phyloP scores from a whole-genome alignment of 2,329 filamentous ascomycete species.

The Penicillium janthinellum region DNA sequence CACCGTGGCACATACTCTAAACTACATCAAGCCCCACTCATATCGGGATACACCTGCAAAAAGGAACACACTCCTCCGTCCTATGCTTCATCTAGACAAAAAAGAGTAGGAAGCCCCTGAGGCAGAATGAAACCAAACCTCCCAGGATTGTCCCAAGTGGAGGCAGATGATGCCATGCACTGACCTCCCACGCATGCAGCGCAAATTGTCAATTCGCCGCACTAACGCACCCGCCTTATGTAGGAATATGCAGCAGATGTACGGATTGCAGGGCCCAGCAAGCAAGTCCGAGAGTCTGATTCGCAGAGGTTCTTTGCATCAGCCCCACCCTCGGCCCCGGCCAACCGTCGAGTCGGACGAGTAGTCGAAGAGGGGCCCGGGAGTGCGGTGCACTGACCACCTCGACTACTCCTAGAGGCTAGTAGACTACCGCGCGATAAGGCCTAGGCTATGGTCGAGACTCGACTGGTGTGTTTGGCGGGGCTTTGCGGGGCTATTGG shows the following conservation, averaged over 20 bases:
- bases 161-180: slow-evolving; percentile 20
- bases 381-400: slow-evolving; percentile 24
- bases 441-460: slow-evolving; percentile 19
- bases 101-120: slow-evolving; percentile 17
- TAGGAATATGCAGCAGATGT: slow-evolving; percentile 6
- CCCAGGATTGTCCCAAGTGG: slow-evolving; percentile 6
- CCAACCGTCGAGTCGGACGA: slow-evolving; percentile 23
- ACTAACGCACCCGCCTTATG: slow-evolving; percentile 19
- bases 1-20: background rate
- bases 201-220: slow-evolving; percentile 27
- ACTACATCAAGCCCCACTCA: background rate
- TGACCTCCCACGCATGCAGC: slow-evolving; percentile 19
- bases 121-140: slow-evolving; percentile 2
- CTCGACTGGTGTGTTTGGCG: background rate
- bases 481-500: slow-evolving; percentile 3
- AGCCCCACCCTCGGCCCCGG: slow-evolving; percentile 16
- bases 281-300: background rate
- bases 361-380: slow-evolving; percentile 16
- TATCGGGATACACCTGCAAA: slow-evolving; percentile 1
- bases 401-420: too few relatives aligned
- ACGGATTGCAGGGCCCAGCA: background rate
- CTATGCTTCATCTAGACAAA: background rate
- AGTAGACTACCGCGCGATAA: slow-evolving; percentile 11
- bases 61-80: slow-evolving; percentile 6
- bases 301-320: background rate